Conservation (phyloP, 1,139 yeast species). For the Saccharomycopsis hybrid region DNA sequence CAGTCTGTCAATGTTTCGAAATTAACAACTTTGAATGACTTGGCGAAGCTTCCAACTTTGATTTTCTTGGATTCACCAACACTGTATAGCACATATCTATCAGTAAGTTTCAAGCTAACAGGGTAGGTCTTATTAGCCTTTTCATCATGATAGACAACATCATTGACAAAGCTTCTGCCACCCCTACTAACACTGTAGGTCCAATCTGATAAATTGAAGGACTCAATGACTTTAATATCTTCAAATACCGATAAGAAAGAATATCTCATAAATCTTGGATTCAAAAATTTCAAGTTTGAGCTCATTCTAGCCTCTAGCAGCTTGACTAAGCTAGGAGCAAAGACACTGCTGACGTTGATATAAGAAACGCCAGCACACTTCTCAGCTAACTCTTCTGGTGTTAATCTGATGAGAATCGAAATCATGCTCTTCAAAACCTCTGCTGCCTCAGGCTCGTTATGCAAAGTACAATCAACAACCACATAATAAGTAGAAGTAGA, state of each 20-base stretch:
- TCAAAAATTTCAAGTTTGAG: slow-evolving; percentile 3
- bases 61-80: slow-evolving; percentile 12
- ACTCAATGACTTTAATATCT: slow-evolving; percentile 17
- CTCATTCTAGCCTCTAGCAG: slow-evolving; percentile 1
- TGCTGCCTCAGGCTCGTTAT: slow-evolving; percentile 29
- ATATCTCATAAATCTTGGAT: slow-evolving; percentile 9
- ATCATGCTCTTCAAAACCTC: background rate
- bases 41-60: slow-evolving; percentile 13
- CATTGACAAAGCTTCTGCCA: slow-evolving; percentile 13
- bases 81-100: slow-evolving; percentile 12
- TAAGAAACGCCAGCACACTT: slow-evolving; percentile 17
- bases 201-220: slow-evolving; percentile 16
- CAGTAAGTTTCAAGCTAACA: slow-evolving; percentile 8
- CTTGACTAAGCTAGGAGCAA: background rate
- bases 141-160: background rate
- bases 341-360: slow-evolving; percentile 16
- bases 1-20: slow-evolving; percentile 17
- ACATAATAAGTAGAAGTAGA: slow-evolving; percentile 66
- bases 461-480: slow-evolving; percentile 67
- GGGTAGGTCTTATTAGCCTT: slow-evolving; percentile 2
- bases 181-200: slow-evolving; percentile 6
- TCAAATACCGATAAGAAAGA: slow-evolving; percentile 16
- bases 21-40: slow-evolving; percentile 12
- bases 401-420: slow-evolving; percentile 3
- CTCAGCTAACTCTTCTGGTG: slow-evolving; percentile 13